phyloP scores from a whole-genome alignment of 768 basidiomycete species.

The Hypholoma fasciculare region DNA sequence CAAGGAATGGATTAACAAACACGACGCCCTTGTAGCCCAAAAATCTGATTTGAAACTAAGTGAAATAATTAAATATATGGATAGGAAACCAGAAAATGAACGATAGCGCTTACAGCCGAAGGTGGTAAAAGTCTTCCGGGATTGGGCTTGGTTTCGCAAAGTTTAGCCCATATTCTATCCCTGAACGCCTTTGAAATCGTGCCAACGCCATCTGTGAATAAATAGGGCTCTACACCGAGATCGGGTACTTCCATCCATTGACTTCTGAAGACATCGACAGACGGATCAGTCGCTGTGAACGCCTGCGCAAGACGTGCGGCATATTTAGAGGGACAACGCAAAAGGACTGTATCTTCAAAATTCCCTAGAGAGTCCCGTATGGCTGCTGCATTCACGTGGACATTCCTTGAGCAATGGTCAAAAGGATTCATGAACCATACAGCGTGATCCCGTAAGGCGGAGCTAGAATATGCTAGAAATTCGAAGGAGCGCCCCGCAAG shows the following conservation, averaged over 20 bases:
- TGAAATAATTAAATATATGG: constrained; percentile 1
- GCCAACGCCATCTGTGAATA: constrained; percentile 80
- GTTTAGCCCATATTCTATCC: constrained; percentile 55
- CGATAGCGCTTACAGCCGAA: constrained; percentile 48
- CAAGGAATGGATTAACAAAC: constrained; percentile 57
- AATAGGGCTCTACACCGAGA: constrained; percentile 37
- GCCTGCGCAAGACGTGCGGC: constrained; percentile 84
- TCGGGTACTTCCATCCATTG: constrained; percentile 71
- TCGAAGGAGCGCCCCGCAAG: constrained; percentile 74
- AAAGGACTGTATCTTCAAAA: constrained; percentile 50
- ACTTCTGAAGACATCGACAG: constrained; percentile 50
- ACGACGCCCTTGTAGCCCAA: constrained; percentile 86
- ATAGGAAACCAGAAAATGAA: neutral
- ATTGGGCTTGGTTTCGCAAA: constrained; percentile 44
- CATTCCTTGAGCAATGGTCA: constrained; percentile 31
- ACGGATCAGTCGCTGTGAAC: constrained; percentile 80
- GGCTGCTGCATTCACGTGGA: constrained; percentile 46
- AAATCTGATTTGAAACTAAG: constrained; percentile 80
- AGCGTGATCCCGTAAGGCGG: constrained; percentile 74
- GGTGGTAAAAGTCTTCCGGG: constrained; percentile 43
- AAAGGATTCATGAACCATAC: constrained; percentile 84
- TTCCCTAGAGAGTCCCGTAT: constrained; percentile 71
- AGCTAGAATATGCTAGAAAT: constrained; percentile 81
- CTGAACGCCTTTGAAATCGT: constrained; percentile 67
- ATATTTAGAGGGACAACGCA: constrained; percentile 70